Percentiles rank a stretch among this genome's conserved stretches.
These are phyloP conservation scores for Amaranthus cruentus DNA, from an alignment of 148 eudicot genomes.

Conservation along the genomic window DNA sequence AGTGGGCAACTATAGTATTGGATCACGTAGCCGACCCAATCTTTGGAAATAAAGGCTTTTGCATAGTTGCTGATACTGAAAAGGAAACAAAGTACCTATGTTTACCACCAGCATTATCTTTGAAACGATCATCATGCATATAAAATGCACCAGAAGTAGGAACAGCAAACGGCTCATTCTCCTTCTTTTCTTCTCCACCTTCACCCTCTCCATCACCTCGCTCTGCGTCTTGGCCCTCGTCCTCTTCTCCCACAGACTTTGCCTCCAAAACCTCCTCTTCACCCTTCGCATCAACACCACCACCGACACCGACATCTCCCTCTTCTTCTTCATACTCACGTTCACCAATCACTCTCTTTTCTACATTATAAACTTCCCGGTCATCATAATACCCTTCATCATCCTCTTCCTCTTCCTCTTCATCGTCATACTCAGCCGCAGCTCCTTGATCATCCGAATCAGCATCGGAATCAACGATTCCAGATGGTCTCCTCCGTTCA, in stretches of 20 bases:
- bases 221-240: constrained; percentile 21
- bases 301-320: constrained; percentile 5
- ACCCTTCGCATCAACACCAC: constrained; percentile 14
- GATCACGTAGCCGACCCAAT: no score
- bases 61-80: no score
- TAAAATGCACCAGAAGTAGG: constrained; percentile 96
- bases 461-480: constrained; percentile 41
- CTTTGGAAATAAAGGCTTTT: no score
- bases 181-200: constrained; percentile 47
- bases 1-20: no score
- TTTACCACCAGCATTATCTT: constrained; percentile 61
- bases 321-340: constrained; percentile 16
- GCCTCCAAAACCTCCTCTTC: constrained; percentile 16
- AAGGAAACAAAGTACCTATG: constrained; percentile 49
- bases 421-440: constrained; percentile 66
- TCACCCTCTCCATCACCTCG: constrained; percentile 26
- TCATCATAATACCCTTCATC: constrained; percentile 31
- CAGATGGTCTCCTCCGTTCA: constrained; percentile 17
- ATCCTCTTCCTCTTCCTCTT: constrained; percentile 31
- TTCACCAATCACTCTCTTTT: constrained; percentile 19
- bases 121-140: constrained; percentile 95
- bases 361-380: constrained; percentile 29
- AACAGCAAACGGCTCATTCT: constrained; percentile 83
- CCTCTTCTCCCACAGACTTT: constrained; percentile 12
- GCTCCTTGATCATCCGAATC: constrained; percentile 72